phyloP scores from a whole-genome alignment of 768 basidiomycete genomes.

The Psilocybe subaeruginosa region DNA sequence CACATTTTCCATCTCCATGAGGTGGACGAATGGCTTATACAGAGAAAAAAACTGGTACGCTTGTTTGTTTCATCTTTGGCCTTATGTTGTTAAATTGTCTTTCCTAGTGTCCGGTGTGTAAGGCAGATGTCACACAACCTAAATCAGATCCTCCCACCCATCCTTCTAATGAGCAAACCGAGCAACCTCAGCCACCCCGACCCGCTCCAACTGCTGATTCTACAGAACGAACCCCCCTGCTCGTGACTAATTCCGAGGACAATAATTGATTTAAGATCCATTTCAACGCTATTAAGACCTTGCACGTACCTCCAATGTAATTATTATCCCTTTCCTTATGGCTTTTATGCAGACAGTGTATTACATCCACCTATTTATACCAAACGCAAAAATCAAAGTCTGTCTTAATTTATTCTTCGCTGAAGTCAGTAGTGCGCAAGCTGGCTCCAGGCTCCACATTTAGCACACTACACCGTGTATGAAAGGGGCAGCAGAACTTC shows the following conservation, averaged over 20 bases:
- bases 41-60: constrained; percentile 89
- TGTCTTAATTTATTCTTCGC: too few species aligned
- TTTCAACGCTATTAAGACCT: constrained; percentile 3
- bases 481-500: too few species aligned
- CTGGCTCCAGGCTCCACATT: too few species aligned
- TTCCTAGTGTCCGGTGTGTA: constrained; percentile 86
- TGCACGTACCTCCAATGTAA: constrained; percentile 9
- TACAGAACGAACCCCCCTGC: constrained; percentile 44
- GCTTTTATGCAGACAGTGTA: not conserved
- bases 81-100: constrained; percentile 8
- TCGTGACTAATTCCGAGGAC: constrained; percentile 27
- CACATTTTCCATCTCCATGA: constrained; percentile 95
- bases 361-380: not conserved
- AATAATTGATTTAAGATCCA: constrained; percentile 15
- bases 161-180: constrained; percentile 14
- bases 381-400: not conserved
- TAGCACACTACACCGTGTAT: too few species aligned
- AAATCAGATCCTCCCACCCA: constrained; percentile 23
- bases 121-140: constrained; percentile 86
- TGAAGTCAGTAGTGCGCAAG: too few species aligned
- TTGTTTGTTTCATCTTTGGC: constrained; percentile 1
- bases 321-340: constrained; percentile 7
- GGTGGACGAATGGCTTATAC: constrained; percentile 90
- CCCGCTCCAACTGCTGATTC: constrained; percentile 26
- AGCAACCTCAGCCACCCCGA: constrained; percentile 12